Percentiles rank a stretch among this genome's conserved stretches.
phyloP scores from a whole-genome alignment of 208 protist species.

The Leishmania guyanensis region DNA sequence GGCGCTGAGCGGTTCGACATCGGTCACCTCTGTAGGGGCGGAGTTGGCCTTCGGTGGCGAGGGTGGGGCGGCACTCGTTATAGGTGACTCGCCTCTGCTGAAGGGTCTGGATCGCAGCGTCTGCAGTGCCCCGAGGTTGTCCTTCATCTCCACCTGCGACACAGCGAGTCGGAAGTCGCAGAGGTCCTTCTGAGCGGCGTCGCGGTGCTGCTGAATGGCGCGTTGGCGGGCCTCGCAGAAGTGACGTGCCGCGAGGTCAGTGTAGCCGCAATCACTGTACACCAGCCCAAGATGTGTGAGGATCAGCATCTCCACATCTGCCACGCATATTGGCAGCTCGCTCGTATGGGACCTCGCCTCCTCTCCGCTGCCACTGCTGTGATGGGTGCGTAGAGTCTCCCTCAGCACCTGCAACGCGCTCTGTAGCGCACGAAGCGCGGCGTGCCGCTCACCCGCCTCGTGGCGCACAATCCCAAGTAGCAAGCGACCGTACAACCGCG shows the following conservation, averaged over 20 bases:
- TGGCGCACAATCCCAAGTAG: constrained; percentile 25
- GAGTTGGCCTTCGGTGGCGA: neutral
- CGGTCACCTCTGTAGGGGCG: neutral
- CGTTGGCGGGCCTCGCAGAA: constrained; percentile 40
- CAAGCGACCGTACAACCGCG: constrained; percentile 9
- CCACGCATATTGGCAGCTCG: constrained; percentile 25
- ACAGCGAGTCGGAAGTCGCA: constrained; percentile 38
- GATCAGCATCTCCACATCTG: constrained; percentile 40
- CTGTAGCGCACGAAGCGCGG: constrained; percentile 12
- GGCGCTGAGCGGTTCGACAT: neutral
- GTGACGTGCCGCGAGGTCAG: constrained; percentile 71
- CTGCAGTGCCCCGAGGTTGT: constrained; percentile 31
- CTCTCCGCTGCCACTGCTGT: constrained; percentile 4
- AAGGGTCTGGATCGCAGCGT: constrained; percentile 7
- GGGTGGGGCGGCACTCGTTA: neutral
- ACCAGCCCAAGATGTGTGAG: constrained; percentile 77
- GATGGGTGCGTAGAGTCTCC: neutral
- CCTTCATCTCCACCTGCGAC: constrained; percentile 20
- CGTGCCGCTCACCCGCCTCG: constrained; percentile 1
- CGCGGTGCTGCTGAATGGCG: constrained; percentile 11
- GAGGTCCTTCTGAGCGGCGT: constrained; percentile 26
- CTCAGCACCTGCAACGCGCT: constrained; percentile 8
- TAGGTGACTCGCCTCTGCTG: no score
- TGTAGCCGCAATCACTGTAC: constrained; percentile 71
- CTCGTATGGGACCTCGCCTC: constrained; percentile 12